phyloP scores from a whole-genome alignment of 371 early-diverging fungal species.

The Phascolomyces articulosus region DNA sequence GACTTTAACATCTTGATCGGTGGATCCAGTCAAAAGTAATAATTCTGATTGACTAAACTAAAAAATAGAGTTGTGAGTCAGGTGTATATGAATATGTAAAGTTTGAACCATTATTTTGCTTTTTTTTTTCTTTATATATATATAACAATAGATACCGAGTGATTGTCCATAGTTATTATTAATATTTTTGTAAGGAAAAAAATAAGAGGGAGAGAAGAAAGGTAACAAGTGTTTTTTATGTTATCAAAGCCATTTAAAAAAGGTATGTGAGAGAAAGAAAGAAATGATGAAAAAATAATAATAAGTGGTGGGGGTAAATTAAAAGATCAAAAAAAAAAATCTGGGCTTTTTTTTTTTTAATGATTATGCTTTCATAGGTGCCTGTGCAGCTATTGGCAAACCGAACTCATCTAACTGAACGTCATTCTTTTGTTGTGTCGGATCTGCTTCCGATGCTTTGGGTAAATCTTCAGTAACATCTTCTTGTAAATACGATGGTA shows the following conservation, averaged over 20 bases:
- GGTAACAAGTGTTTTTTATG: not conserved
- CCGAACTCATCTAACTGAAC: constrained; percentile 63
- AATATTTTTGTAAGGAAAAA: not conserved
- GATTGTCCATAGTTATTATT: not conserved
- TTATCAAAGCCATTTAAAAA: constrained; percentile 6
- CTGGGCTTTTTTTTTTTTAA: not conserved
- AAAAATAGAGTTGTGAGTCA: not conserved
- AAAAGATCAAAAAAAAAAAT: not conserved
- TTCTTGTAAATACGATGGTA: constrained; percentile 71
- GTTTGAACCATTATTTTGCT: not conserved
- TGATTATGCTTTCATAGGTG: constrained; percentile 50
- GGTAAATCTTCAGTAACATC: constrained; percentile 47
- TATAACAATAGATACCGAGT: not conserved
- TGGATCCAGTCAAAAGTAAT: constrained; percentile 33
- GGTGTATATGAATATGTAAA: not conserved
- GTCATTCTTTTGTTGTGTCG: constrained; percentile 28
- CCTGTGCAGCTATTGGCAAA: constrained; percentile 49
- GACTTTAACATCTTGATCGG: constrained; percentile 27
- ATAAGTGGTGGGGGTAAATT: not conserved
- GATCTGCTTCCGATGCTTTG: constrained; percentile 53
- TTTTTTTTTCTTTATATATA: not conserved
- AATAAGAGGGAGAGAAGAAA: no score
- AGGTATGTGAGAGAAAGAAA: not conserved
- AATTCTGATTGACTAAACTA: constrained; percentile 35
- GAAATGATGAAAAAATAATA: not conserved